Base-by-base conservation (phyloP, 768 basidiomycete species). In the Heimioporus sp. region DNA sequence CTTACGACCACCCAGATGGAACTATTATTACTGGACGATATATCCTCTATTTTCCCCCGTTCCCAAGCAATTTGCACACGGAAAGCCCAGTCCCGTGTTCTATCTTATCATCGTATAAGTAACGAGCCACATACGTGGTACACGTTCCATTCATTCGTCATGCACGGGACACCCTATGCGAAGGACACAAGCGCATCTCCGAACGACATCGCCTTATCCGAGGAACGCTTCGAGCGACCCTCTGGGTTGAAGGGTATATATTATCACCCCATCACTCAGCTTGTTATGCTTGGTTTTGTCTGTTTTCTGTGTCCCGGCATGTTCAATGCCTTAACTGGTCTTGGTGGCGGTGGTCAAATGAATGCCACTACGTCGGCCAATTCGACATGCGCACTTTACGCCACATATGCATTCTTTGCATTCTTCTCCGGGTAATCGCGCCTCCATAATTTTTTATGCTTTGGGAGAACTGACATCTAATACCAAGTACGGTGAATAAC, bases 301-400 rank as follows among this genome's bases (percentile, higher is more conserved):
- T 87, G 86, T 38, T 78, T 79, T 64, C 67, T 77, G 62, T 71
- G 70, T 53, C 68, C 68, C 68, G 87, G 88, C 43, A 76, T 90
- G 43, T 90, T 87, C 72, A 90, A 90, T 61, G 82, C 87, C 9
- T 71, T 90, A 60, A 87, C 82, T 49, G 87, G 89, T 34, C 74
- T 93, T 46, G 90, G 90, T 4, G 87, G 78, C 39, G 89, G 86
- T 42, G 90, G 90, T 0, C 86, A 86, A 68, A 60, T 87, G 36
- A 81, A 89, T 58, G 57, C 79, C 4, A 75, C 73, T 5, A 86
- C 82, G 8, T 80, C 78, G 59, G 85, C 88, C 10, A 87, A 90
- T 59, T 78, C 85, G 3, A 89, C 87, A 58, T 74, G 81, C 6
- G 81, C 86, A 5, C 67, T 88, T 5, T 90, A 90, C 57, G 71